Evolutionary conservation across 2,329 filamentous ascomycete species (phyloP).

Genomic region (Elsinoe necatrix): DNA sequence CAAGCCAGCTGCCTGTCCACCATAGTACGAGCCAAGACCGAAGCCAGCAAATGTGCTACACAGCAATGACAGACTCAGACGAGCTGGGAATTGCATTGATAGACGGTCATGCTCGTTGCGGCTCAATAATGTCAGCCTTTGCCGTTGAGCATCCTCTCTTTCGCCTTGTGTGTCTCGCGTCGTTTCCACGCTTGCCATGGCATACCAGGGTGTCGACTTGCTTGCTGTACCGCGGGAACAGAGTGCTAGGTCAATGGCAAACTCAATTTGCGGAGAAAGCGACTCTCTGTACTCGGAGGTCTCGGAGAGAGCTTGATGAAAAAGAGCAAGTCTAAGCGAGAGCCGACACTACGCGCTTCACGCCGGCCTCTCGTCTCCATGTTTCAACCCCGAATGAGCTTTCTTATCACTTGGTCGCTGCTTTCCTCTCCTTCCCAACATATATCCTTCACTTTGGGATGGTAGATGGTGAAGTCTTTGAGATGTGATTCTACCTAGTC

Average conservation of each 20-base stretch:
- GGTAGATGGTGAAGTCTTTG: not conserved
- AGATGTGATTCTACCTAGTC: not conserved
- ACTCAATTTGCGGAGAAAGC: conserved; percentile 2
- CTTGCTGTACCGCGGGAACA: not conserved
- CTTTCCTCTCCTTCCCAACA: not conserved
- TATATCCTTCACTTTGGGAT: not conserved
- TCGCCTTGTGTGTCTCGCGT: too few relatives aligned
- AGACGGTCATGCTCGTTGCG: conserved; percentile 22
- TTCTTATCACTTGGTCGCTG: not conserved
- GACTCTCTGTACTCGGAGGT: not conserved
- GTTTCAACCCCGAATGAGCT: not conserved
- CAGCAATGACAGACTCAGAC: conserved; percentile 25
- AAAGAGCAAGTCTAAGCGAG: not conserved
- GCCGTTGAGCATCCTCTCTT: not conserved
- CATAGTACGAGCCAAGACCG: conserved; percentile 28
- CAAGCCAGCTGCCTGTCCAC: conserved; percentile 37
- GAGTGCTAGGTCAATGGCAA: not conserved
- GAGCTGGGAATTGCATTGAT: conserved; percentile 26
- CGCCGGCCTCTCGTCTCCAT: conserved; percentile 8
- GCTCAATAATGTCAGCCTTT: not conserved
- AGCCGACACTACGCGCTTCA: conserved; percentile 1
- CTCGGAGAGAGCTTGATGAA: not conserved
- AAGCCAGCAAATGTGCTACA: conserved; percentile 25
- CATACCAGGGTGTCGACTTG: too few relatives aligned
- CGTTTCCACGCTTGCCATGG: too few relatives aligned